Evolutionary conservation across 208 protist species (phyloP).

Genomic region (Acanthamoeba rhysodes): DNA sequence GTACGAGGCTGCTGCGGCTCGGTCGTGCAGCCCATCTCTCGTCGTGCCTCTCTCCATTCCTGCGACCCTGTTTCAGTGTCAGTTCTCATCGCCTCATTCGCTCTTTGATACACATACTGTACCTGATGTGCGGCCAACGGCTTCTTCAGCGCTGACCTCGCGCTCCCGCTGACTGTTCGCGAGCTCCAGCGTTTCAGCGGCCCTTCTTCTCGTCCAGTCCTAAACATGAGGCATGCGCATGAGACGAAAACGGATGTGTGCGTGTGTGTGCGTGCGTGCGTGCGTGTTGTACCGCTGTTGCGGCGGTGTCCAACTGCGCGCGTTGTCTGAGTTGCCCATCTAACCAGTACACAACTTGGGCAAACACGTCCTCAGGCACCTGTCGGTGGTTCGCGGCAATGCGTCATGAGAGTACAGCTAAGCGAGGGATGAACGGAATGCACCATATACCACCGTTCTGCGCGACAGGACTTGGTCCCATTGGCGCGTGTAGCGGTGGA

Average conservation of each 20-base stretch:
- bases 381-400: background rate
- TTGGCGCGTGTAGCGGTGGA: constrained; percentile 80
- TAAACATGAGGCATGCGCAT: background rate
- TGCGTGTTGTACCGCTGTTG: background rate
- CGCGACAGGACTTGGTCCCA: constrained; percentile 14
- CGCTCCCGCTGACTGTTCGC: background rate
- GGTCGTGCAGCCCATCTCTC: background rate
- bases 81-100: too few species aligned
- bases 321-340: background rate
- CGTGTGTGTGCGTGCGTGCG: background rate
- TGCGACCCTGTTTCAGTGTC: background rate
- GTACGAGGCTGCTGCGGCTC: background rate
- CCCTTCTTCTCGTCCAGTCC: background rate
- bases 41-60: background rate
- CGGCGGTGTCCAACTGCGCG: background rate
- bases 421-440: background rate
- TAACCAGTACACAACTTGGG: background rate
- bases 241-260: background rate
- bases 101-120: too few species aligned
- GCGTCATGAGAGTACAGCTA: background rate
- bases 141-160: background rate
- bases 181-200: background rate
- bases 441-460: background rate
- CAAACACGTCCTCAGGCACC: background rate
- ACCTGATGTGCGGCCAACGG: background rate